phyloP scores from a whole-genome alignment of 352 stramenopile species.

The Aphanomyces stellatus region DNA sequence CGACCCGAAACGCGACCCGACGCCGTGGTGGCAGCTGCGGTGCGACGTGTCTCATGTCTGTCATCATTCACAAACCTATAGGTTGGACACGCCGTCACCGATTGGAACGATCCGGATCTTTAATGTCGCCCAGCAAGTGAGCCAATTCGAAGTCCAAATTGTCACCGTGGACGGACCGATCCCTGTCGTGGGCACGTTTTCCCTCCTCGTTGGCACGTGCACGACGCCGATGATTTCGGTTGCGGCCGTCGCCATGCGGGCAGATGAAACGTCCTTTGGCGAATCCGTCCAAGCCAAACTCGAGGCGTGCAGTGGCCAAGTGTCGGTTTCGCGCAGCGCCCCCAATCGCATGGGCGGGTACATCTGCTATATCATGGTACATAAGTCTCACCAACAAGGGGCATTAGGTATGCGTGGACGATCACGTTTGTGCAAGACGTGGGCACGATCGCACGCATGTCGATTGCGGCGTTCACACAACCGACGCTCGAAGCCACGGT shows the following conservation, averaged over 20 bases:
- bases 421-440: conserved; percentile 53
- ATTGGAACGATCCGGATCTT: conserved; percentile 42
- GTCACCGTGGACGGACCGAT: background rate
- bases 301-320: conserved; percentile 22
- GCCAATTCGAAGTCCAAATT: conserved; percentile 18
- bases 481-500: conserved; percentile 25
- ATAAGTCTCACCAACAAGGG: too few species aligned
- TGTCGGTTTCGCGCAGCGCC: conserved; percentile 40
- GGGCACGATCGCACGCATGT: conserved; percentile 19
- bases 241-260: conserved; percentile 40
- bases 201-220: background rate
- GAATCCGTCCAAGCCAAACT: conserved; percentile 60
- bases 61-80: background rate
- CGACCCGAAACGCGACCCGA: conserved; percentile 20
- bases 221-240: conserved; percentile 33
- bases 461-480: background rate
- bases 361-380: too few species aligned
- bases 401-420: conserved; percentile 39
- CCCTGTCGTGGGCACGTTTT: conserved; percentile 4
- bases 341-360: conserved; percentile 31
- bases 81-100: conserved; percentile 28
- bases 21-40: conserved; percentile 65
- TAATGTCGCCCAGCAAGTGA: background rate
- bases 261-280: conserved; percentile 18
- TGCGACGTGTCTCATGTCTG: background rate